These are phyloP conservation scores for Dioscorea dumetorum DNA, from an alignment of 106 monocot species.

Conservation along the genomic window DNA sequence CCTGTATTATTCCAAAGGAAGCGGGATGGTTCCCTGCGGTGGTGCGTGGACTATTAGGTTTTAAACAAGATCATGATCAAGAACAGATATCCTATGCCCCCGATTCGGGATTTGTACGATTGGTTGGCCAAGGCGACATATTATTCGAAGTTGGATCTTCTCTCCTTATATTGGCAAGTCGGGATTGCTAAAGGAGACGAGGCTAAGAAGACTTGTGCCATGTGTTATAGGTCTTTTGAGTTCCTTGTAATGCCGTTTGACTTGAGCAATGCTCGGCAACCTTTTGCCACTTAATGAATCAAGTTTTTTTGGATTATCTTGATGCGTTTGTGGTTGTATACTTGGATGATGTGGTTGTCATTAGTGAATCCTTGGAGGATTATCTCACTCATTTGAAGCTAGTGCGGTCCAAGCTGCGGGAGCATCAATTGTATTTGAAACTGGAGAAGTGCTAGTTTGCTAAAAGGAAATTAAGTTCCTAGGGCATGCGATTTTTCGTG, in stretches of 20 bases:
- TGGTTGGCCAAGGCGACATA: neutral
- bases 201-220: neutral
- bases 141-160: neutral
- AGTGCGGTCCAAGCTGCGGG: neutral
- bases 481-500: neutral
- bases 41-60: neutral
- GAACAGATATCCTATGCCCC: neutral
- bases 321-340: neutral
- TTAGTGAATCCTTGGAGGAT: neutral
- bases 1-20: neutral
- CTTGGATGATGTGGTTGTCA: neutral
- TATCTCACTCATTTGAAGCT: neutral
- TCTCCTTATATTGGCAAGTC: neutral
- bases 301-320: neutral
- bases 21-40: neutral
- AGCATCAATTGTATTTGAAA: too few relatives aligned
- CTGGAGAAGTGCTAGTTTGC: neutral
- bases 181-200: slow-evolving; percentile 1
- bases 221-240: neutral
- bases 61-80: neutral
- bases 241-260: neutral
- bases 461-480: neutral
- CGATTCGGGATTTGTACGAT: neutral
- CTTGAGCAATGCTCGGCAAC: neutral
- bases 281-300: neutral